These are phyloP conservation scores for Neoboletus magnificus DNA, from an alignment of 768 basidiomycete genomes.

Conservation along the genomic window DNA sequence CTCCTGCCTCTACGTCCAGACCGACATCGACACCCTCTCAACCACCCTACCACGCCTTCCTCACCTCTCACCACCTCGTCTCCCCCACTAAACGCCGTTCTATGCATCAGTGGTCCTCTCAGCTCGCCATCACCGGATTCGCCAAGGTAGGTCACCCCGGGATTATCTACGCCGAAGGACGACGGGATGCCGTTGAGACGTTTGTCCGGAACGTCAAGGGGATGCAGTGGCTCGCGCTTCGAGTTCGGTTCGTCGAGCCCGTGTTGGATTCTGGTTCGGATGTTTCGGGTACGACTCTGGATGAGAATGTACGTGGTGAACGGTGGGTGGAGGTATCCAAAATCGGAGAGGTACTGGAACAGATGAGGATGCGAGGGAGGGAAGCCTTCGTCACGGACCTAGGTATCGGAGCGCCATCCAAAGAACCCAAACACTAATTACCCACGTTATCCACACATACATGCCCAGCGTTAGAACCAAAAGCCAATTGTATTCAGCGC, in stretches of 20 bases:
- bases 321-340: constrained; percentile 66
- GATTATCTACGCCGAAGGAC: constrained; percentile 68
- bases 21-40: background rate
- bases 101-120: constrained; percentile 53
- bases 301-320: background rate
- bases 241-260: background rate
- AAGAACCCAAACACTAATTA: background rate
- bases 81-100: constrained; percentile 61
- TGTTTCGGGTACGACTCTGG: background rate
- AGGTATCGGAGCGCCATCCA: constrained; percentile 52
- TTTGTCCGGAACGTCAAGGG: constrained; percentile 62
- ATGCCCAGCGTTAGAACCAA: background rate
- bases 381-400: constrained; percentile 57
- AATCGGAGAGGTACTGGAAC: constrained; percentile 64
- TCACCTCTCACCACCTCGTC: constrained; percentile 67
- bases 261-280: background rate
- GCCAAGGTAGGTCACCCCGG: constrained; percentile 76
- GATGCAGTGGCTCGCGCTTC: background rate
- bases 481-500: constrained; percentile 21
- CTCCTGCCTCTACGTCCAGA: background rate
- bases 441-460: background rate
- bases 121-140: constrained; percentile 57
- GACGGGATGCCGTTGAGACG: constrained; percentile 49
- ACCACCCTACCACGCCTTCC: constrained; percentile 34
- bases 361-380: constrained; percentile 57